Evolutionary conservation across 768 basidiomycete genomes (phyloP).

Genomic region (Tremella yokohamensis): DNA sequence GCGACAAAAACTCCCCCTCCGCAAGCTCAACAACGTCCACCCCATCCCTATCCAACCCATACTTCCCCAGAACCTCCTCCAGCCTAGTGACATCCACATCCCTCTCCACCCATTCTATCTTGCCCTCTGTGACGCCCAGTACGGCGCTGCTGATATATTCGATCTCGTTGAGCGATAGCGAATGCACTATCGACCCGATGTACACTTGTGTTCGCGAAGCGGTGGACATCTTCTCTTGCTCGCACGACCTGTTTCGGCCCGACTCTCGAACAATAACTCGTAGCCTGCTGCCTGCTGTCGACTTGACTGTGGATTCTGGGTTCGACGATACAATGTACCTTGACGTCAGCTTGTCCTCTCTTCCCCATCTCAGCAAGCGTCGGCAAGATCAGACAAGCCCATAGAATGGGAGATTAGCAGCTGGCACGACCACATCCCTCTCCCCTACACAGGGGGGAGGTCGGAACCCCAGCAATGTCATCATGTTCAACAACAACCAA

Average conservation of each 20-base stretch:
- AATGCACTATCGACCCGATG: conserved; percentile 39
- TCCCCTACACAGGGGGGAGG: neutral
- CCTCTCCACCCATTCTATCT: conserved; percentile 69
- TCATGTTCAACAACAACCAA: conserved; percentile 7
- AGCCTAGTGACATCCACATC: conserved; percentile 55
- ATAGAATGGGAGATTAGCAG: no score
- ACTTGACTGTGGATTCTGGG: no score
- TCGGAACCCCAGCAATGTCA: conserved; percentile 30
- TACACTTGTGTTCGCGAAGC: conserved; percentile 19
- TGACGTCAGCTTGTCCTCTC: no score
- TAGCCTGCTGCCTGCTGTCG: no score
- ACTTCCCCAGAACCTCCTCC: conserved; percentile 56
- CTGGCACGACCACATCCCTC: no score
- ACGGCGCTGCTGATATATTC: conserved; percentile 57
- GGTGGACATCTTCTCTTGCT: conserved; percentile 2
- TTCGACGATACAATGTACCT: no score
- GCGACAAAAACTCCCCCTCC: conserved; percentile 66
- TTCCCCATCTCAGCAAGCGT: no score
- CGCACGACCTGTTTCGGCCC: no score
- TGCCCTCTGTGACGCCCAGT: conserved; percentile 58
- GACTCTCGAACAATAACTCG: no score
- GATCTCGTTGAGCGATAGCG: conserved; percentile 32
- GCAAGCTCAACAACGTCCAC: conserved; percentile 53
- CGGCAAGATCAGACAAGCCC: no score
- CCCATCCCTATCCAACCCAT: conserved; percentile 51